Conservation (phyloP, 2,329 filamentous ascomycete genomes). For the Claviceps sp. region DNA sequence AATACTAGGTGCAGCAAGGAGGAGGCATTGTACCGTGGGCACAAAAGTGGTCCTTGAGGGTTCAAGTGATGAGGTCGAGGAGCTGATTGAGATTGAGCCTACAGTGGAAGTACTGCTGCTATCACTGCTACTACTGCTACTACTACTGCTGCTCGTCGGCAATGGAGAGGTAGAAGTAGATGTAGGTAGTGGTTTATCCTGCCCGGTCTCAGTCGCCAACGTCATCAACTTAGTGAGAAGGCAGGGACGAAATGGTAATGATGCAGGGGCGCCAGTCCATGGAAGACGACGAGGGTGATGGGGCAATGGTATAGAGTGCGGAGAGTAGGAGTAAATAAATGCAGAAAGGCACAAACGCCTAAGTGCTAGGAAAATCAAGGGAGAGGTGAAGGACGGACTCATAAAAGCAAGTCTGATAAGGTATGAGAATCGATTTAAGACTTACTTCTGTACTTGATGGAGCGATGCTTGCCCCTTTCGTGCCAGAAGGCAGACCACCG, state of each 20-base stretch:
- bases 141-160: constrained; percentile 9
- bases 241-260: not conserved
- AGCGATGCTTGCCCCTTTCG: constrained; percentile 17
- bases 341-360: not conserved
- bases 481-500: constrained; percentile 41
- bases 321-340: not conserved
- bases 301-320: no score
- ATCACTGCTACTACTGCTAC: constrained; percentile 2
- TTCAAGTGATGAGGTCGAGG: not conserved
- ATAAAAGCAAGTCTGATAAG: constrained; percentile 1
- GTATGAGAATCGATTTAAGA: constrained; percentile 4
- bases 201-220: constrained; percentile 22
- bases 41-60: not conserved
- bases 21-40: not conserved
- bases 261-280: not conserved
- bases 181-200: constrained; percentile 16
- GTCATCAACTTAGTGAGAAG: constrained; percentile 13
- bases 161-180: constrained; percentile 12
- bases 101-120: constrained; percentile 22
- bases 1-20: not conserved
- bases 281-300: not conserved
- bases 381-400: not conserved
- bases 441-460: constrained; percentile 16
- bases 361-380: not conserved
- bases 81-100: constrained; percentile 14